Percentiles rank a stretch among this genome's conserved stretches.
phyloP scores from a whole-genome alignment of 1,284 basidiomycete genomes.

The Heterobasidion parviporum region DNA sequence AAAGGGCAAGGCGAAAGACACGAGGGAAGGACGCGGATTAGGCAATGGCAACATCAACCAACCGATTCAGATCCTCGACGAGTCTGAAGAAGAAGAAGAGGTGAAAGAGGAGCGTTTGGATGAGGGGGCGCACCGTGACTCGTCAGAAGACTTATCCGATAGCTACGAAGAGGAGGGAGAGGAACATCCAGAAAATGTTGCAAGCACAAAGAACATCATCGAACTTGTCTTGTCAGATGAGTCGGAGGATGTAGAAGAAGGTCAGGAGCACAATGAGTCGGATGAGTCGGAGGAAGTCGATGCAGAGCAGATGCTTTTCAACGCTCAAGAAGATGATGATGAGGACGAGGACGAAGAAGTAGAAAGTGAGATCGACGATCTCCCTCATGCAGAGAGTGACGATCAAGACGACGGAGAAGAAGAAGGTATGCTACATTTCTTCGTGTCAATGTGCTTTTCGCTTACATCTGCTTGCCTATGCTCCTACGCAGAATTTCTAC shows the following conservation, averaged over 20 bases:
- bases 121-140: slow-evolving; percentile 10
- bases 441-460: background rate
- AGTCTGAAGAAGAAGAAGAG: slow-evolving; percentile 18
- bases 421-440: background rate
- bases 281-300: slow-evolving; percentile 8
- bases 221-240: background rate
- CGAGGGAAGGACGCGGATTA: slow-evolving; percentile 46
- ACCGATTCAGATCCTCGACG: slow-evolving; percentile 39
- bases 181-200: background rate
- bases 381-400: slow-evolving; percentile 3
- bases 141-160: slow-evolving; percentile 1
- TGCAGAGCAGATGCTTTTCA: background rate
- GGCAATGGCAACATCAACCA: slow-evolving; percentile 31
- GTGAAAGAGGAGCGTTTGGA: slow-evolving; percentile 5
- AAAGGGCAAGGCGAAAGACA: slow-evolving; percentile 57
- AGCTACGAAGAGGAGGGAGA: slow-evolving; percentile 1
- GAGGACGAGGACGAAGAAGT: slow-evolving; percentile 20
- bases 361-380: slow-evolving; percentile 16
- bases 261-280: slow-evolving; percentile 9
- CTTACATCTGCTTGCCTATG: background rate
- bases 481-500: background rate
- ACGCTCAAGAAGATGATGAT: background rate
- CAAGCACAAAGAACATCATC: background rate
- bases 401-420: slow-evolving; percentile 12
- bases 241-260: slow-evolving; percentile 11